Percentiles rank a stretch among this genome's conserved stretches.
These are phyloP conservation scores for Pseudocercospora crystallina DNA, from an alignment of 2,329 filamentous ascomycete genomes.

Conservation along the genomic window DNA sequence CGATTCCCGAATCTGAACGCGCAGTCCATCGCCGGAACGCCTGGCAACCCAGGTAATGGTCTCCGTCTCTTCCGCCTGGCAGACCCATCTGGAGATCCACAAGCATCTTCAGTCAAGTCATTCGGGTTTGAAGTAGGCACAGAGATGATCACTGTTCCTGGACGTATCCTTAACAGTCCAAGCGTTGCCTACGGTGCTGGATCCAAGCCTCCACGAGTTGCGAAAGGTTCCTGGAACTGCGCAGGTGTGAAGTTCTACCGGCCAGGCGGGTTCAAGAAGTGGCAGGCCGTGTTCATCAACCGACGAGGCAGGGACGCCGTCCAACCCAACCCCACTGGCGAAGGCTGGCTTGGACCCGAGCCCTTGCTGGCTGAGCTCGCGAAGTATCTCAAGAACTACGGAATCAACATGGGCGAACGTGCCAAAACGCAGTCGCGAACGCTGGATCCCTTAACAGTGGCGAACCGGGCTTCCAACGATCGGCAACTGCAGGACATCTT, in stretches of 20 bases:
- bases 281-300: slow-evolving; percentile 40
- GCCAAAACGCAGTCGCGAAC: slow-evolving; percentile 7
- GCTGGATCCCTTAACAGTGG: slow-evolving; percentile 15
- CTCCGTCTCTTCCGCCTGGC: slow-evolving; percentile 57
- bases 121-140: slow-evolving; percentile 66
- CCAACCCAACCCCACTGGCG: slow-evolving; percentile 3
- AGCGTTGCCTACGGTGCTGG: slow-evolving; percentile 55
- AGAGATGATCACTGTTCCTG: slow-evolving; percentile 68
- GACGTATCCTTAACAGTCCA: slow-evolving; percentile 65
- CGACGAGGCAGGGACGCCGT: slow-evolving; percentile 3
- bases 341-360: slow-evolving; percentile 14
- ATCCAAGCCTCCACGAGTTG: slow-evolving; percentile 7
- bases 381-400: slow-evolving; percentile 24
- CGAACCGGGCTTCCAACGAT: slow-evolving; percentile 29
- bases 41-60: slow-evolving; percentile 46
- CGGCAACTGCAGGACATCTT: slow-evolving; percentile 24
- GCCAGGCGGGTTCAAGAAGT: slow-evolving; percentile 50
- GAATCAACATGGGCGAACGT: slow-evolving; percentile 28
- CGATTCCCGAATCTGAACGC: slow-evolving; percentile 67
- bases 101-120: slow-evolving; percentile 27
- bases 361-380: slow-evolving; percentile 21
- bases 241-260: slow-evolving; percentile 55
- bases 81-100: slow-evolving; percentile 18
- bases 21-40: slow-evolving; percentile 54
- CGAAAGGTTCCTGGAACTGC: slow-evolving; percentile 34